Conservation (phyloP, 257 asterid species). For the Sherardia arvensis region DNA sequence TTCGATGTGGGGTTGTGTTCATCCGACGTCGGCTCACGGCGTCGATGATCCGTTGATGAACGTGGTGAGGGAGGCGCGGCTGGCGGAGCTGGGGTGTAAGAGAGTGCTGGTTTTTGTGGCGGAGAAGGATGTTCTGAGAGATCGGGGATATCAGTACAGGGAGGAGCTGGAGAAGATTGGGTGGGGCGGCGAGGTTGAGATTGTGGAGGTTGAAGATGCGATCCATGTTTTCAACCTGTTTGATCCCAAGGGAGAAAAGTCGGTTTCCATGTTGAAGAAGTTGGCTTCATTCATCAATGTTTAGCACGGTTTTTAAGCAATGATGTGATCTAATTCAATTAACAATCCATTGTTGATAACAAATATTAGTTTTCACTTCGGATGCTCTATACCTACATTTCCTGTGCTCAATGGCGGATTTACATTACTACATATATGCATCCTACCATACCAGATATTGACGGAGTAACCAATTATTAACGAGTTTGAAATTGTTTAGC, state of each 20-base stretch:
- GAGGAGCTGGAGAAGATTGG: conserved; percentile 28
- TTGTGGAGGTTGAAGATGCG: conserved; percentile 43
- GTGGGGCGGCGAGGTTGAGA: conserved; percentile 41
- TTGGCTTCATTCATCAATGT: conserved; percentile 32
- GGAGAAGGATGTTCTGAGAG: conserved; percentile 28
- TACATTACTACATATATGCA: too few relatives aligned
- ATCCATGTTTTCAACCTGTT: conserved; percentile 37
- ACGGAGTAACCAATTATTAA: too few relatives aligned
- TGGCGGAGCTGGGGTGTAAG: conserved; percentile 26
- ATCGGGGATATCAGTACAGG: conserved; percentile 36
- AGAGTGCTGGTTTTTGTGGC: conserved; percentile 39
- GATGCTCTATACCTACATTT: too few relatives aligned
- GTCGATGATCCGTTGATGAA: conserved; percentile 43
- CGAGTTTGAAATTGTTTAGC: too few relatives aligned
- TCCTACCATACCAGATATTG: too few relatives aligned
- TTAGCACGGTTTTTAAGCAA: not conserved
- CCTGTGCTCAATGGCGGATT: too few relatives aligned
- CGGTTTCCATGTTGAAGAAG: conserved; percentile 25
- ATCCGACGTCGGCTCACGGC: conserved; percentile 37
- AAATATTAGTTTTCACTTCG: too few relatives aligned
- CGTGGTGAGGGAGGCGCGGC: conserved; percentile 33
- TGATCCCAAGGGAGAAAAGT: conserved; percentile 18
- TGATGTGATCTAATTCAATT: too few relatives aligned
- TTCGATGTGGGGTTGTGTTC: conserved; percentile 29
- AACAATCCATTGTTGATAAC: too few relatives aligned